Percentiles rank a stretch among this genome's conserved stretches.
Evolutionary conservation across 2,329 filamentous ascomycete genomes (phyloP).

Genomic region (Talaromyces sp.): DNA sequence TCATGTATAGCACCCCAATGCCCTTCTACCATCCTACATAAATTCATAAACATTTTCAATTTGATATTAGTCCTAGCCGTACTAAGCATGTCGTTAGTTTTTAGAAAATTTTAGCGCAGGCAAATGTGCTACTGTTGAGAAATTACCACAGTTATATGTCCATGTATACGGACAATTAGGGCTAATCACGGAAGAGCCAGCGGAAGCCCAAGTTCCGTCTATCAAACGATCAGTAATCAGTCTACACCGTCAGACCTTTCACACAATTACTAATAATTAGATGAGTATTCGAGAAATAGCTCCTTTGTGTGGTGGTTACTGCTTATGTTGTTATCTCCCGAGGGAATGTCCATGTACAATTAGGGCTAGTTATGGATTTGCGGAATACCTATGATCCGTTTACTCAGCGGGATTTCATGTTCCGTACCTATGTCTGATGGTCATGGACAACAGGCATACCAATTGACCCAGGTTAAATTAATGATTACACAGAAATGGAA

Average conservation of each 20-base stretch:
- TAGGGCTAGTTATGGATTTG: not conserved
- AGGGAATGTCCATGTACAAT: not conserved
- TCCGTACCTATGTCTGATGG: not conserved
- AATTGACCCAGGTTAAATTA: too few relatives aligned
- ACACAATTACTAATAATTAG: not conserved
- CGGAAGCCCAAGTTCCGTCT: not conserved
- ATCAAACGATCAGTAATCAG: not conserved
- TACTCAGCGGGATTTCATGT: not conserved
- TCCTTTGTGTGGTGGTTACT: not conserved
- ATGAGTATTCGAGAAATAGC: not conserved
- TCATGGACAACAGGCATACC: too few relatives aligned
- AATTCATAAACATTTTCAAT: too few relatives aligned
- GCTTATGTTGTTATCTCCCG: not conserved
- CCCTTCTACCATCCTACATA: too few relatives aligned
- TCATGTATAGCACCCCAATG: too few relatives aligned
- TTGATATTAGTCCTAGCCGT: too few relatives aligned
- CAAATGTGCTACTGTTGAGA: too few relatives aligned
- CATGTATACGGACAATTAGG: too few relatives aligned
- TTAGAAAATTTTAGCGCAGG: too few relatives aligned
- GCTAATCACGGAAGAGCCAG: not conserved
- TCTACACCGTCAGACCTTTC: not conserved
- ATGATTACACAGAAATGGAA: too few relatives aligned
- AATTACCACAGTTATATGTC: too few relatives aligned
- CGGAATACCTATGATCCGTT: not conserved
- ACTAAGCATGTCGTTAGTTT: too few relatives aligned